phyloP scores from a whole-genome alignment of 352 stramenopile species.

The Plasmopara halstedii region DNA sequence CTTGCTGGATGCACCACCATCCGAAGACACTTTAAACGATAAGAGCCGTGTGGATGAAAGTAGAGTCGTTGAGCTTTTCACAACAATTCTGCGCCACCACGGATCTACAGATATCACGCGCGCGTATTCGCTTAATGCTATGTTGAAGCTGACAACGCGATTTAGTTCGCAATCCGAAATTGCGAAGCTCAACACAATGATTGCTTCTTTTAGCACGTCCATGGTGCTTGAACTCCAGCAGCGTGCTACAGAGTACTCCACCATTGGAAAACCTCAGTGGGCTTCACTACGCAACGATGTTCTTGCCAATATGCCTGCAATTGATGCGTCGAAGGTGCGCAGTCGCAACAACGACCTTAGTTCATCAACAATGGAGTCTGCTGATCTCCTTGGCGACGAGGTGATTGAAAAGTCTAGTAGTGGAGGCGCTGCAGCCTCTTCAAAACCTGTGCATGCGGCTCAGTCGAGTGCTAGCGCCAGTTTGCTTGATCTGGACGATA shows the following conservation, averaged over 20 bases:
- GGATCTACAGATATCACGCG: conserved; percentile 74
- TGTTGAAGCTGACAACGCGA: conserved; percentile 94
- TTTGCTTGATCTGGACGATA: conserved; percentile 94
- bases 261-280: conserved; percentile 79
- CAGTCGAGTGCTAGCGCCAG: conserved; percentile 37
- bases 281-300: conserved; percentile 74
- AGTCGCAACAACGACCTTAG: conserved; percentile 48
- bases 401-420: conserved; percentile 6
- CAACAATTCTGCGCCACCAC: conserved; percentile 78
- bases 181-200: conserved; percentile 73
- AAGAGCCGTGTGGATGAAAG: conserved; percentile 64
- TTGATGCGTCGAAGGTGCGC: conserved; percentile 84
- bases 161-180: conserved; percentile 72
- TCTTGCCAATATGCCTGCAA: conserved; percentile 91
- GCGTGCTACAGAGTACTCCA: conserved; percentile 93
- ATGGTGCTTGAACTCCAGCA: conserved; percentile 96
- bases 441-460: conserved; percentile 16
- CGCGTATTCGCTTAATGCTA: conserved; percentile 81
- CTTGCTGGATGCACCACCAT: conserved; percentile 49
- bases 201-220: conserved; percentile 87
- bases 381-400: conserved; percentile 83
- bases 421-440: conserved; percentile 6
- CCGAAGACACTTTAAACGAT: conserved; percentile 55
- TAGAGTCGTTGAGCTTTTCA: conserved; percentile 63
- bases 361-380: conserved; percentile 22